phyloP scores from a whole-genome alignment of 2,329 filamentous ascomycete genomes.

The Monosporascus sp. region DNA sequence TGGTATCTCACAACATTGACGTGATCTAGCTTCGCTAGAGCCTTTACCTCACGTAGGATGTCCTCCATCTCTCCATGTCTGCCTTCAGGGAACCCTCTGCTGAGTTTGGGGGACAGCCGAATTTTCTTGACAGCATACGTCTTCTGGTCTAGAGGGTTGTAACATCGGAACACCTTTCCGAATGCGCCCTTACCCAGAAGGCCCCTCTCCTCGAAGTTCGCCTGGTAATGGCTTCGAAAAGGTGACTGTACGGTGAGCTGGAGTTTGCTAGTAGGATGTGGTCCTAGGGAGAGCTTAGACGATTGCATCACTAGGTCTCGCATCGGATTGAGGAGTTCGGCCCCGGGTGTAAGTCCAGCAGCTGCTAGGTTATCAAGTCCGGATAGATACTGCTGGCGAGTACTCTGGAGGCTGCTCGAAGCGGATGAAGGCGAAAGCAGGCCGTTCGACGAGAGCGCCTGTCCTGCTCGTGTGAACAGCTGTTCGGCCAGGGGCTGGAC shows the following conservation, averaged over 20 bases:
- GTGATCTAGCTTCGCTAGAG: conserved; percentile 26
- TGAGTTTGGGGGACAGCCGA: conserved; percentile 21
- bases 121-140: conserved; percentile 30
- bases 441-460: conserved; percentile 19
- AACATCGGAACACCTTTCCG: conserved; percentile 27
- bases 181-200: conserved; percentile 28
- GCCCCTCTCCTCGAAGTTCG: conserved; percentile 22
- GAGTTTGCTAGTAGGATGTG: conserved; percentile 19
- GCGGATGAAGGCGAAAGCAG: conserved; percentile 13
- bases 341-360: conserved; percentile 8
- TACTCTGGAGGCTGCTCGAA: conserved; percentile 12
- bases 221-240: conserved; percentile 21
- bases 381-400: conserved; percentile 24
- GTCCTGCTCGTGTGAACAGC: conserved; percentile 20
- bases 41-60: conserved; percentile 26
- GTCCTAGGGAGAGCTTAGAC: conserved; percentile 15
- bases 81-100: conserved; percentile 22
- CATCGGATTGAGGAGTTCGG: conserved; percentile 16
- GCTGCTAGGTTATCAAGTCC: conserved; percentile 22
- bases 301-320: conserved; percentile 16
- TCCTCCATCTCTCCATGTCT: conserved; percentile 24
- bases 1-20: conserved; percentile 29
- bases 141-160: conserved; percentile 23
- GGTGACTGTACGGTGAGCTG: conserved; percentile 14
- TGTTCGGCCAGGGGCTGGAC: conserved; percentile 18